A percentile compares a stretch with the other conserved stretches of the same genome.
Conservation (phyloP, 768 basidiomycete genomes). For the Porphyrellus cyaneotinctus region DNA sequence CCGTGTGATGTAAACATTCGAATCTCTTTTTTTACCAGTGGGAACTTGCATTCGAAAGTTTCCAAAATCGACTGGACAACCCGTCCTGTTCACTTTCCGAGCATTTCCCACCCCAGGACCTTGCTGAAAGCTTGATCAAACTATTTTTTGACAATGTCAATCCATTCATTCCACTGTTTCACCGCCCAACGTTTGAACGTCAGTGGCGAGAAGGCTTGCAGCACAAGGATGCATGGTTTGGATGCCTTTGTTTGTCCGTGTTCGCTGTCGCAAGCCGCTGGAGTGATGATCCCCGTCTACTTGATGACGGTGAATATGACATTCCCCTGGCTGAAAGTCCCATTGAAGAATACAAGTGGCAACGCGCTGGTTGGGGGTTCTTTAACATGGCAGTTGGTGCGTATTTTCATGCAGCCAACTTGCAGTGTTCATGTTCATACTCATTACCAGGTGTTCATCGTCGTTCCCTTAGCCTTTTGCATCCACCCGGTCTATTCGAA, state of each 20-base stretch:
- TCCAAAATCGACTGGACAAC: conserved; percentile 24
- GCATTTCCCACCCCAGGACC: conserved; percentile 61
- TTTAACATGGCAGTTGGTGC: conserved; percentile 53
- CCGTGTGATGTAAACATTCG: neutral
- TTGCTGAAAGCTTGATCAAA: conserved; percentile 55
- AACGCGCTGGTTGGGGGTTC: conserved; percentile 57
- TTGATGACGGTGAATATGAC: conserved; percentile 32
- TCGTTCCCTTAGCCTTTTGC: conserved; percentile 46
- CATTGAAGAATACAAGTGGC: conserved; percentile 41
- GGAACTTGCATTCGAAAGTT: conserved; percentile 54
- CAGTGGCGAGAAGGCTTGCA: conserved; percentile 55
- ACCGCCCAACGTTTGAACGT: conserved; percentile 63
- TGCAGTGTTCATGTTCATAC: neutral
- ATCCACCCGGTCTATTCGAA: conserved; percentile 58
- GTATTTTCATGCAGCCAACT: conserved; percentile 5
- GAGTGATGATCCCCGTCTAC: conserved; percentile 57
- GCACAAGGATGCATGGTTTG: conserved; percentile 55
- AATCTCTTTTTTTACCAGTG: conserved; percentile 38
- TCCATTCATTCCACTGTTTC: conserved; percentile 59
- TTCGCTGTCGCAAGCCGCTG: conserved; percentile 71
- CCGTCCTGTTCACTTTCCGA: conserved; percentile 35
- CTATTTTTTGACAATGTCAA: conserved; percentile 67
- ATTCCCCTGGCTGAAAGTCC: conserved; percentile 19
- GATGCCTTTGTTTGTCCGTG: conserved; percentile 53
- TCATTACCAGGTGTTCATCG: conserved; percentile 46